Conservation (phyloP, 495 filamentous ascomycete species). For the Recurvomyces mirabilis region DNA sequence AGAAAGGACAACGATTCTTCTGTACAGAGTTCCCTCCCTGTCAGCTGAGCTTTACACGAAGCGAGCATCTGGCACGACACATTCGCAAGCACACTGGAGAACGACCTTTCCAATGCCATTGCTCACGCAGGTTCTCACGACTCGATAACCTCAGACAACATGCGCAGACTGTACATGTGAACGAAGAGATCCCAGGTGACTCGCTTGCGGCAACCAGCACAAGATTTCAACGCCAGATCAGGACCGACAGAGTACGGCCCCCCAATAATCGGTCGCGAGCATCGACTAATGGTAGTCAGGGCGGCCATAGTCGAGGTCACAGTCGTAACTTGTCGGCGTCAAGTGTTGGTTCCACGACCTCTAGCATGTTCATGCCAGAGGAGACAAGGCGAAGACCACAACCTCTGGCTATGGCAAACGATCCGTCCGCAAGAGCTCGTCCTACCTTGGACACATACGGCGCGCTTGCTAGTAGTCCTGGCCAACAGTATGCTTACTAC, state of each 20-base stretch:
- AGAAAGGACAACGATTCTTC: conserved; percentile 93
- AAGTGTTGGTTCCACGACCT: conserved; percentile 66
- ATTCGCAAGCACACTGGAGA: conserved; percentile 98
- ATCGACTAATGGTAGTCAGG: conserved; percentile 57
- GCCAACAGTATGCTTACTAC: conserved; percentile 34
- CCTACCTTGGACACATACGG: conserved; percentile 54
- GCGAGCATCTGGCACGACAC: conserved; percentile 89
- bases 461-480: conserved; percentile 36
- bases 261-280: conserved; percentile 60
- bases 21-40: conserved; percentile 97
- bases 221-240: conserved; percentile 84
- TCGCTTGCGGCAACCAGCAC: conserved; percentile 91
- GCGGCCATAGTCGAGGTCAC: conserved; percentile 61
- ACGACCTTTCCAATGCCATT: conserved; percentile 95
- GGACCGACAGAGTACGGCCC: conserved; percentile 71
- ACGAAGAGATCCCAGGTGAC: conserved; percentile 89
- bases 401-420: conserved; percentile 73
- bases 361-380: conserved; percentile 49
- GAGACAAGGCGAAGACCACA: conserved; percentile 64
- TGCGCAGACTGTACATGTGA: conserved; percentile 94
- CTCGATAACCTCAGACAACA: conserved; percentile 94
- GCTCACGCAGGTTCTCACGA: conserved; percentile 86
- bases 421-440: conserved; percentile 44
- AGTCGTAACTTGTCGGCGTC: conserved; percentile 75
- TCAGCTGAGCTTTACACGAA: conserved; percentile 87